Percentiles rank a stretch among this genome's conserved stretches.
Evolutionary conservation across 805 yeast species (phyloP).

Genomic region (Candida tibetensis): DNA sequence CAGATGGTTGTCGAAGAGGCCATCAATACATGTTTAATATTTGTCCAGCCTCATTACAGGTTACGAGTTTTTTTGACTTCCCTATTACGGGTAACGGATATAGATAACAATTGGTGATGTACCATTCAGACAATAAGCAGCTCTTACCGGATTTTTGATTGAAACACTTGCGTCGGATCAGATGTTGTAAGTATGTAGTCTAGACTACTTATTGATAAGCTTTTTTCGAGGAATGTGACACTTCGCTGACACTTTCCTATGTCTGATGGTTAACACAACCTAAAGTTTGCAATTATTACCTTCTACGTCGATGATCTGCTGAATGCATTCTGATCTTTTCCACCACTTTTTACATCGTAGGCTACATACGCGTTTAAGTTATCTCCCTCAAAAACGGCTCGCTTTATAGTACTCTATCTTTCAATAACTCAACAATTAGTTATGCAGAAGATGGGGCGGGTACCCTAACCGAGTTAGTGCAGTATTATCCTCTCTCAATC

Average conservation of each 20-base stretch:
- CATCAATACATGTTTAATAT: not conserved
- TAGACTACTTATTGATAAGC: not conserved
- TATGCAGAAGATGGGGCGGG: too few relatives aligned
- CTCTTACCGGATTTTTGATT: not conserved
- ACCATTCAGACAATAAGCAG: not conserved
- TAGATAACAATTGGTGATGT: not conserved
- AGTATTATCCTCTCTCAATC: too few relatives aligned
- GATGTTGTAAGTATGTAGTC: not conserved
- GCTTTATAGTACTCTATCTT: too few relatives aligned
- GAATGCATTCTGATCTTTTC: too few relatives aligned
- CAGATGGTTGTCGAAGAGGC: not conserved
- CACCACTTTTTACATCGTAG: too few relatives aligned
- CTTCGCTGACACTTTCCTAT: not conserved
- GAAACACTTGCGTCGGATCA: not conserved
- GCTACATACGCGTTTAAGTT: too few relatives aligned
- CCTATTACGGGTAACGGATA: not conserved
- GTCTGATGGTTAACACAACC: not conserved
- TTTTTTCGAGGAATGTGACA: not conserved
- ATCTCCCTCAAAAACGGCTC: too few relatives aligned
- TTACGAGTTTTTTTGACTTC: not conserved
- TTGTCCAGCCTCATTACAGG: not conserved
- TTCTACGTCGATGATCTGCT: too few relatives aligned
- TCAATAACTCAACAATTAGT: too few relatives aligned
- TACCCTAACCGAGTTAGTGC: too few relatives aligned
- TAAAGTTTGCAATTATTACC: too few relatives aligned